A percentile compares a stretch with the other conserved stretches of the same genome.
phyloP scores from a whole-genome alignment of 108 stramenopile species.

The Nitzschia putrida region DNA sequence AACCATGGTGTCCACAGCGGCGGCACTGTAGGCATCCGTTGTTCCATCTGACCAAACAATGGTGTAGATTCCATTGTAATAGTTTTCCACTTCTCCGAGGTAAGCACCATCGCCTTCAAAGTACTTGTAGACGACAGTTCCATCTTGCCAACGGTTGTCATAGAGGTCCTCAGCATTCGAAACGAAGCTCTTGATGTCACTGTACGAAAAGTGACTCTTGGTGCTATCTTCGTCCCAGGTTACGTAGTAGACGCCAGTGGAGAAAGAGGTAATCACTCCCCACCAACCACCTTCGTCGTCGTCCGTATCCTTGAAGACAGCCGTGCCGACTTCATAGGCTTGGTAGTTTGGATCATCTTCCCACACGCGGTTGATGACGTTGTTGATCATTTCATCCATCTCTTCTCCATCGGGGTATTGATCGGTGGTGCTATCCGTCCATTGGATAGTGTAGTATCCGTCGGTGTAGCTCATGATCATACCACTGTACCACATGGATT shows the following conservation, averaged over 20 bases:
- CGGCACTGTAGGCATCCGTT: neutral
- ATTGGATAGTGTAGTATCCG: constrained; percentile 4
- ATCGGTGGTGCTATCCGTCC: constrained; percentile 8
- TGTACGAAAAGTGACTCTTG: neutral
- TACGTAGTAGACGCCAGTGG: constrained; percentile 9
- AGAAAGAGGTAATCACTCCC: constrained; percentile 3
- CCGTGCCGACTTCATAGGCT: neutral
- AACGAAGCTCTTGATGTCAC: neutral
- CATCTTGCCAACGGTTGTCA: constrained; percentile 8
- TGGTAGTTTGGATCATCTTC: neutral
- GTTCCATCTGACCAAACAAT: constrained; percentile 10
- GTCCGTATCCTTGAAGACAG: neutral
- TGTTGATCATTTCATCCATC: constrained; percentile 5
- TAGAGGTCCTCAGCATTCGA: neutral
- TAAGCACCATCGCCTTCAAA: constrained; percentile 6
- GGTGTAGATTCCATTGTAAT: constrained; percentile 7
- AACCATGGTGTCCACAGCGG: constrained; percentile 5
- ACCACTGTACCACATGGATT: neutral
- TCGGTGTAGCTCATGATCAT: neutral
- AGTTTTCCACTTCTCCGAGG: constrained; percentile 8
- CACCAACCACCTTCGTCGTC: neutral
- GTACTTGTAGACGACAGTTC: constrained; percentile 8
- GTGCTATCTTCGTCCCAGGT: neutral
- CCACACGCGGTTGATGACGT: neutral
- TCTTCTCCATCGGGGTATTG: neutral